Evolutionary conservation across 2,329 filamentous ascomycete species (phyloP).

Genomic region (Domatiomyces catenatus): DNA sequence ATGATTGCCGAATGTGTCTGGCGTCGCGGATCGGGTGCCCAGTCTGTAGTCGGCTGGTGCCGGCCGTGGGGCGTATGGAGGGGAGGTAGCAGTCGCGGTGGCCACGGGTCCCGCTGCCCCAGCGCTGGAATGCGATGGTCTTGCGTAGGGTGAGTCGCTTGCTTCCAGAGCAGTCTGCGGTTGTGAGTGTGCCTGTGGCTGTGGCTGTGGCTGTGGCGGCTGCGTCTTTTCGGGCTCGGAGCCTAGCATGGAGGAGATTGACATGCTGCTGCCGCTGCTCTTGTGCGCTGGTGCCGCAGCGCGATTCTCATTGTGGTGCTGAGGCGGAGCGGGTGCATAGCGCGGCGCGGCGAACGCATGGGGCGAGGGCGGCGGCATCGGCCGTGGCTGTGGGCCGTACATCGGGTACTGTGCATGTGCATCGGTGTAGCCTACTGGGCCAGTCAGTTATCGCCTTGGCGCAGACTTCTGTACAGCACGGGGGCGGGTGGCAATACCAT

Average conservation of each 20-base stretch:
- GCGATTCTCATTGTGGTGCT: constrained; percentile 2
- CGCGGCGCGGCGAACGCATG: constrained; percentile 11
- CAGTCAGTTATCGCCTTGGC: constrained; percentile 3
- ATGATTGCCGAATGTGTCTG: constrained; percentile 35
- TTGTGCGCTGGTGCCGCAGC: constrained; percentile 10
- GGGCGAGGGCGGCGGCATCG: constrained; percentile 15
- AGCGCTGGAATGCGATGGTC: constrained; percentile 18
- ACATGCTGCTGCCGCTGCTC: constrained; percentile 50
- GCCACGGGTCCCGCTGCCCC: constrained; percentile 22
- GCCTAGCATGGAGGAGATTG: constrained; percentile 57
- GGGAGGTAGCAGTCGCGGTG: constrained; percentile 28
- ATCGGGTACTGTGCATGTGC: constrained; percentile 9
- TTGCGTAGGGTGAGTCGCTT: constrained; percentile 23
- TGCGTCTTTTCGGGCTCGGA: constrained; percentile 30
- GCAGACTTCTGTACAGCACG: background rate
- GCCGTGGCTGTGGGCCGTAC: constrained; percentile 10
- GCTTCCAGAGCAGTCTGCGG: constrained; percentile 19
- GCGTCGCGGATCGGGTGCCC: constrained; percentile 55
- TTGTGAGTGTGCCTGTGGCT: constrained; percentile 19
- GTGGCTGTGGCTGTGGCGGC: background rate
- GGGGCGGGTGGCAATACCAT: constrained; percentile 6
- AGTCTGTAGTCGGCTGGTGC: constrained; percentile 44
- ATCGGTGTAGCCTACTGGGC: constrained; percentile 13
- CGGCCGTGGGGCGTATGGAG: constrained; percentile 26
- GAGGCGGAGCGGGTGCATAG: constrained; percentile 10